A percentile compares a stretch with the other conserved stretches of the same genome.
These are phyloP conservation scores for Populus euphratica DNA, from an alignment of 345 rosid species.

Conservation along the genomic window DNA sequence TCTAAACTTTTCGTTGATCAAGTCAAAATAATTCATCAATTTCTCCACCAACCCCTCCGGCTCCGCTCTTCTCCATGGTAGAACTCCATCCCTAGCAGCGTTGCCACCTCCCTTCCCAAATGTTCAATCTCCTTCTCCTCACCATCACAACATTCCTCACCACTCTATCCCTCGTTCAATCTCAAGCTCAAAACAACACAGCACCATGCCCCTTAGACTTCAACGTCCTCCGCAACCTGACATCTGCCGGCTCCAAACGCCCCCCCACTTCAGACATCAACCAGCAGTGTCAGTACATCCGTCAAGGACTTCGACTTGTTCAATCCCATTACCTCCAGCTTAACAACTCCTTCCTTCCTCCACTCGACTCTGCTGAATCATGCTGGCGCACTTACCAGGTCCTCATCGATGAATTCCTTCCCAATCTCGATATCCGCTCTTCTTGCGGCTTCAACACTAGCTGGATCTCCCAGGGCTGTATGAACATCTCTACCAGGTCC, in stretches of 20 bases:
- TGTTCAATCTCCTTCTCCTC: neutral
- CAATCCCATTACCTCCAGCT: constrained; percentile 54
- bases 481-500: constrained; percentile 61
- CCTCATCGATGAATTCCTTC: constrained; percentile 28
- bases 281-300: constrained; percentile 53
- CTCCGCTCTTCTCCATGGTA: no score
- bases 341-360: constrained; percentile 55
- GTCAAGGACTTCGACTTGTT: constrained; percentile 73
- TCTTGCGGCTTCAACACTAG: constrained; percentile 64
- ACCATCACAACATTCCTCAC: neutral
- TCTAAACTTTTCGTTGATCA: no score
- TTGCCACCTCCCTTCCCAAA: neutral
- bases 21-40: neutral
- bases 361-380: constrained; percentile 48
- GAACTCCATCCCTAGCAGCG: neutral
- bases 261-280: constrained; percentile 2
- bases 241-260: constrained; percentile 7
- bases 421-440: constrained; percentile 49
- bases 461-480: constrained; percentile 78
- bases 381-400: constrained; percentile 64
- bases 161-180: neutral
- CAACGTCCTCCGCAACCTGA: constrained; percentile 33
- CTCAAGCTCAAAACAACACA: neutral
- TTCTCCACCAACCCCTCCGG: neutral
- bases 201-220: neutral